phyloP scores from a whole-genome alignment of 1,284 basidiomycete genomes.

The Ustilago lituana region DNA sequence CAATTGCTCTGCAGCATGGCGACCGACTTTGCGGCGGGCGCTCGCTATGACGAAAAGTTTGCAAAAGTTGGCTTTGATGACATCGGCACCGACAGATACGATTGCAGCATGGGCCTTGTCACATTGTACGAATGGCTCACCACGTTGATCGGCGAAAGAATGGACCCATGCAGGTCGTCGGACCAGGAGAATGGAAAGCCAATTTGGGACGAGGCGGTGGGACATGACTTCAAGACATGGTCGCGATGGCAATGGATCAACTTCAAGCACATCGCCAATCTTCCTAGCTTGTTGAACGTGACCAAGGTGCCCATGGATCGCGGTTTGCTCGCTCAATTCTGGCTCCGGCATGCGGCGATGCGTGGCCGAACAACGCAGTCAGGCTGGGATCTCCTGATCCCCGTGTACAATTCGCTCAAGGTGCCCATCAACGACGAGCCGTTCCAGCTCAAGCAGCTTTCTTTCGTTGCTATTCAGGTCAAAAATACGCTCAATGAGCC shows the following conservation, averaged over 20 bases:
- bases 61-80: no score
- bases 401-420: not conserved
- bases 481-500: not conserved
- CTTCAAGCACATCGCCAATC: constrained; percentile 1
- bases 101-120: no score
- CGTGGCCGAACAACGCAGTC: not conserved
- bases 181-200: no score
- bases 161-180: no score
- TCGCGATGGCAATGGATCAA: not conserved
- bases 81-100: no score
- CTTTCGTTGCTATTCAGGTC: constrained; percentile 3
- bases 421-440: not conserved
- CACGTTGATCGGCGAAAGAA: no score
- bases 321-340: not conserved
- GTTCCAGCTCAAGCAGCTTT: not conserved
- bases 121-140: no score
- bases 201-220: no score
- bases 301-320: not conserved
- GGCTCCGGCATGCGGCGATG: not conserved
- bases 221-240: not conserved
- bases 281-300: not conserved
- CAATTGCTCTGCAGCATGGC: no score
- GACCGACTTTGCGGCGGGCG: no score
- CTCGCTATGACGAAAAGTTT: no score
- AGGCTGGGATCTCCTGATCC: constrained; percentile 1